Conservation (phyloP, 1,284 basidiomycete species). For the Cystobasidiaceae sp. region DNA sequence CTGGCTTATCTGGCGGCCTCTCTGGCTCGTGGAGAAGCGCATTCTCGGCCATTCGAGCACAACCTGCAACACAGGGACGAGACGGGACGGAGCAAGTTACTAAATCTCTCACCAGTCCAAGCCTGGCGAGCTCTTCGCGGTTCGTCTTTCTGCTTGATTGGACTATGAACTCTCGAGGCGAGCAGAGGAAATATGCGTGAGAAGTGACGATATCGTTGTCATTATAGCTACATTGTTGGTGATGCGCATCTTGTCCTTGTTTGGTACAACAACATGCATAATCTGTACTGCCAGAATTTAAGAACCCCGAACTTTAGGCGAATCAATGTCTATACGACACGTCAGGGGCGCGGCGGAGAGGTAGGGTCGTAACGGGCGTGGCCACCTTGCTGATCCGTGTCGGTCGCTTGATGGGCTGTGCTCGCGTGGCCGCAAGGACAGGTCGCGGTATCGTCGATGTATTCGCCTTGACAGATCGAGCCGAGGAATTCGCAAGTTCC, state of each 20-base stretch:
- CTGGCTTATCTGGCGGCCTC: neutral
- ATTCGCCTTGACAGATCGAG: neutral
- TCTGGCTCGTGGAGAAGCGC: slow-evolving; percentile 21
- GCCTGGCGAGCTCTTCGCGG: slow-evolving; percentile 2
- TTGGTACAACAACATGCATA: slow-evolving; percentile 7
- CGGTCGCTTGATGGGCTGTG: neutral
- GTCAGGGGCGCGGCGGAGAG: no score
- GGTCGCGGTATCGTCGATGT: no score
- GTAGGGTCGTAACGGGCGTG: no score
- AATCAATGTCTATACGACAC: no score
- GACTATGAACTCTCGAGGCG: slow-evolving; percentile 20
- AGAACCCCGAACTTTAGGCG: no score
- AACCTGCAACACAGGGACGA: neutral
- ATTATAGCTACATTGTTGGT: neutral
- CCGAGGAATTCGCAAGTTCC: neutral
- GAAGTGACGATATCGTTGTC: neutral
- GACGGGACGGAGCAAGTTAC: neutral
- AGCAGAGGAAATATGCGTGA: slow-evolving; percentile 23
- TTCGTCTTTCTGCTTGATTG: slow-evolving; percentile 29
- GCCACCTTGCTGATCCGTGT: no score
- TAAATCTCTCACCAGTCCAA: slow-evolving; percentile 1
- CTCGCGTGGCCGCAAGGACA: no score
- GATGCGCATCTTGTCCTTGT: no score
- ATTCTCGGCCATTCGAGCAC: slow-evolving; percentile 23
- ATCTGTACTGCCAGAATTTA: no score